A percentile compares a stretch with the other conserved stretches of the same genome.
Conservation (phyloP, 129 eudicot genomes). For the Deinandra increscens region DNA sequence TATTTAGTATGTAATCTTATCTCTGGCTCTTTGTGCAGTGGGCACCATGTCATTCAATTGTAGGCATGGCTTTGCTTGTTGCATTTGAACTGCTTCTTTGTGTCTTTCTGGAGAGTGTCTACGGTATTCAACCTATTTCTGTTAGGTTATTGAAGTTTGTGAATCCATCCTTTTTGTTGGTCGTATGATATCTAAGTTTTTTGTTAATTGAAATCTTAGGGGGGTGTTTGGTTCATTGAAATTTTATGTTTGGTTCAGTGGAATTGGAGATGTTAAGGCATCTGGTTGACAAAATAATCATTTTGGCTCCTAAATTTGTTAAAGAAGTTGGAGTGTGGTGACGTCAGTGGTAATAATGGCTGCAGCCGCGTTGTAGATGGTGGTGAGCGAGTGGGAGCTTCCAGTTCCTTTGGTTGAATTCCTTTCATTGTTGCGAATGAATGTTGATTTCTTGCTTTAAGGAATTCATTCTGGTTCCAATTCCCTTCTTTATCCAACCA, state of each 20-base stretch:
- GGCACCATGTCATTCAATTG: slow-evolving; percentile 88
- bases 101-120: slow-evolving; percentile 61
- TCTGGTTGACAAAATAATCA: neutral
- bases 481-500: neutral
- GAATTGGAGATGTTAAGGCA: neutral
- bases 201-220: neutral
- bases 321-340: neutral
- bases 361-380: too few species aligned
- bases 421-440: neutral
- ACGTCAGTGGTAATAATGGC: neutral
- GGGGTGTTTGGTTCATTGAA: neutral
- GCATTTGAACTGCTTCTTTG: slow-evolving; percentile 95
- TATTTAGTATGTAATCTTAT: slow-evolving; percentile 16
- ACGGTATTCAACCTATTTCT: slow-evolving; percentile 43
- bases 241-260: too few species aligned
- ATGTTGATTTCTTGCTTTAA: neutral
- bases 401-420: neutral
- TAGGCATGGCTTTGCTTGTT: slow-evolving; percentile 80
- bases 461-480: neutral
- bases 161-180: neutral
- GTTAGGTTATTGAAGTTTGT: slow-evolving; percentile 1
- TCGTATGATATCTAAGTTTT: slow-evolving; percentile 6
- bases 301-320: neutral
- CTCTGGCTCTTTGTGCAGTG: slow-evolving; percentile 57
- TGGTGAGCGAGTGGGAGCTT: neutral